Evolutionary conservation across 2,329 filamentous ascomycete genomes (phyloP), one percentile per base, ranked within the genome.

Genomic region (Aphanoascus verrucosus): DNA sequence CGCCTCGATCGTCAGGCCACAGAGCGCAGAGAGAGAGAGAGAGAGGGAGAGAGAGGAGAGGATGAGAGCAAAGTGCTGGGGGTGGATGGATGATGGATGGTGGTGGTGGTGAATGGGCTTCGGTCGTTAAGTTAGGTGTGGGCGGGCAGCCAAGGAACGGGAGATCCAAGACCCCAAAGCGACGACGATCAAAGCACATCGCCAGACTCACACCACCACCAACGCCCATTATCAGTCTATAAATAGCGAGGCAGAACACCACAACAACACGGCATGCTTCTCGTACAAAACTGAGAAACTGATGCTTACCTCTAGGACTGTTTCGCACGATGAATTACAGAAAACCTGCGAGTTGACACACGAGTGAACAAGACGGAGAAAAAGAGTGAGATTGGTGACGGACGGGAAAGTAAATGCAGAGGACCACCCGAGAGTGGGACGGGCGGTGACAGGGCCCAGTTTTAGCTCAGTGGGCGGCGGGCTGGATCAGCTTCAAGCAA

Each of bases 361-460:
- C 32, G 17, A 31, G 19, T 3, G n/a, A 47, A 15, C 3, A 9
- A 17, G 17, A 19, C 32, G 23, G 19, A 3, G 31, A 28, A 31
- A 45, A 32, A 31, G 31, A 32, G 14, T n/a, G 14, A 12, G 34
- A 15, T 11, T 28, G 19, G 17, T 4, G 19, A 23, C 38, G 35
- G 40, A 20, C 32, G 47, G 35, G 35, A 34, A 34, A 49, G 41
- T 38, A 49, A 49, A 37, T 15, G 31, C 23, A 45, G 48, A 52
- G 49, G 38, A 41, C 42, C 38, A 17, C 45, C 45, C 37, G 37
- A 34, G 49, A 44, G 54, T 55, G 54, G 54, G 46, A 55, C 54
- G 54, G 54, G 49, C 50, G 48, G 54, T 55, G 54, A 55, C 54
- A 55, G 54, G 54, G 54, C 50, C 49, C 54, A 46, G 54, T 51